Evolutionary conservation across 192 early-diverging fungal genomes (phyloP), one percentile per base, ranked within the genome.

Genomic region (Chytriomyces hyalinus): DNA sequence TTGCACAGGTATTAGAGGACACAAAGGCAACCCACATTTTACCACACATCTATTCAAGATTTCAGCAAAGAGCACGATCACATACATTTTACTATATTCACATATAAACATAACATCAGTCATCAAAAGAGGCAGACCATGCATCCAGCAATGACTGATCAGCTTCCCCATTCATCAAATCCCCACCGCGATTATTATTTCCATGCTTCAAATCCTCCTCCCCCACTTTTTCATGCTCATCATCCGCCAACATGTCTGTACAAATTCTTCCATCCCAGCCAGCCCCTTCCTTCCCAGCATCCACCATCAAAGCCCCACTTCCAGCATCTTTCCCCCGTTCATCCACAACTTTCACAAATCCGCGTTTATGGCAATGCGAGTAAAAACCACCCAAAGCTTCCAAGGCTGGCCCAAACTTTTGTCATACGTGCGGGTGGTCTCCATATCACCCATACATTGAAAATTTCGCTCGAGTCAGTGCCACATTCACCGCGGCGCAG

Each of bases 381-480:
- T 7, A 73, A 73, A 63, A 73, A 73, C 72, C 72, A 73, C 24
- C 72, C 72, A 63, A 73, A 73, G 46, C 59, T 62, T 45, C 72
- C 72, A 73, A 73, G 64, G 64, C 44, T 73, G 72, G 26, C 72
- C 72, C 72, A 73, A 46, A 63, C 72, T 44, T 9, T 44, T 73
- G 17, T 45, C 20, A 63, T 63, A 73, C 28, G 72, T 73, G 11
- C 36, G 17, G 1, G 24, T 63, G 26, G 45, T 73, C 72, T 9
- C 72, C 72, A 48, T 61, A 73, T 26, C 22, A 63, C 72, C 72
- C 72, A 73, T 17, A 73, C 2, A 63, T 63, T 73, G 43, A 44
- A 44, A 26, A 73, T 46, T 46, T 24, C 7, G 72, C 72, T 7
- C 72, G 72, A 7, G 72, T 62, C 2, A 73, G 44, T 17, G 60